Evolutionary conservation across 805 yeast species (phyloP).

Genomic region (Spathaspora hagerdaliae): DNA sequence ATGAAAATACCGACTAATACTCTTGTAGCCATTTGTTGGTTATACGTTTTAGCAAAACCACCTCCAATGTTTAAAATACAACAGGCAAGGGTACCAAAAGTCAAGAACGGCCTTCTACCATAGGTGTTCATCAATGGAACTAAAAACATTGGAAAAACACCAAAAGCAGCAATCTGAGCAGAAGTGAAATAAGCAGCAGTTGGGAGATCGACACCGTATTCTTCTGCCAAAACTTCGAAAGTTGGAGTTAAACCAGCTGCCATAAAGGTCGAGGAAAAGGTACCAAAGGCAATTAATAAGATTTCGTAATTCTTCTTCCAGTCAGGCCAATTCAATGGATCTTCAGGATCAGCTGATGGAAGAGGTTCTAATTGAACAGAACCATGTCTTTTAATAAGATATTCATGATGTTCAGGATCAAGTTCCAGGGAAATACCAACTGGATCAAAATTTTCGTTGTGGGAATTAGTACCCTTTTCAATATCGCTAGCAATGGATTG

Average conservation of each 20-base stretch:
- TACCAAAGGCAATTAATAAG: conserved; percentile 11
- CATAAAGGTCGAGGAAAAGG: conserved; percentile 13
- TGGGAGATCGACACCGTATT: conserved; percentile 6
- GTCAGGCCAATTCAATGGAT: conserved; percentile 15
- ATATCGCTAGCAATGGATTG: conserved; percentile 2
- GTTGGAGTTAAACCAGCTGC: conserved; percentile 16
- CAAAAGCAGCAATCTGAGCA: conserved; percentile 12
- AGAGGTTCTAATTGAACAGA: conserved; percentile 11
- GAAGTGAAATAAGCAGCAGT: conserved; percentile 12
- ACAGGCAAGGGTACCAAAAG: conserved; percentile 9
- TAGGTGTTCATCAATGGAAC: conserved; percentile 13
- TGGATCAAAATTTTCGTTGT: conserved; percentile 1
- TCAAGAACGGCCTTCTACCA: conserved; percentile 10
- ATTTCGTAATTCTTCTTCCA: conserved; percentile 9
- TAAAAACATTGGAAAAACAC: conserved; percentile 13
- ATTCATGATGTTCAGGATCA: conserved; percentile 5
- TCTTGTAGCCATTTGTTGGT: conserved; percentile 11
- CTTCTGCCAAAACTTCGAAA: conserved; percentile 8
- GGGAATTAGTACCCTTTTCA: neutral
- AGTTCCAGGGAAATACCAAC: conserved; percentile 1
- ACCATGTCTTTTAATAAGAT: conserved; percentile 12
- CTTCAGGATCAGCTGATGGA: conserved; percentile 10
- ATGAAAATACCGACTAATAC: conserved; percentile 9
- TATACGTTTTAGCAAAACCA: conserved; percentile 8
- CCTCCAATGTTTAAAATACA: conserved; percentile 12